Conservation (phyloP, 768 basidiomycete species). For the Trametes cinnabarina region DNA sequence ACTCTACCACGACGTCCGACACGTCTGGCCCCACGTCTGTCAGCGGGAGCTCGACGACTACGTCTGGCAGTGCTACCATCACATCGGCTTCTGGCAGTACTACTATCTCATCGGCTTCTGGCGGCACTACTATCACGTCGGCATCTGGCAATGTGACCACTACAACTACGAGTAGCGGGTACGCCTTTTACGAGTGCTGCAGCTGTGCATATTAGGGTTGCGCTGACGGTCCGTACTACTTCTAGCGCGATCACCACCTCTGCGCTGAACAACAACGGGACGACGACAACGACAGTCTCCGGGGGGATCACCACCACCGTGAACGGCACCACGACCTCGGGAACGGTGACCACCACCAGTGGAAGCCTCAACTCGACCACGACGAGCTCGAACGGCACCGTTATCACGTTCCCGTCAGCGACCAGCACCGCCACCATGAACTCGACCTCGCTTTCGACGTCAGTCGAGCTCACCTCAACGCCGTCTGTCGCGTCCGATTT, state of each 20-base stretch:
- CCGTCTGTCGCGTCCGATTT: constrained; percentile 33
- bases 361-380: background rate
- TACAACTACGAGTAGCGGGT: background rate
- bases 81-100: constrained; percentile 2
- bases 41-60: background rate
- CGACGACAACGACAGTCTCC: background rate
- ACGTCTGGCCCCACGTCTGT: background rate
- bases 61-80: background rate
- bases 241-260: background rate
- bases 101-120: background rate
- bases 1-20: background rate
- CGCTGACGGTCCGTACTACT: background rate
- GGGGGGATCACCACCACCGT: background rate
- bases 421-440: constrained; percentile 10
- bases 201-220: background rate
- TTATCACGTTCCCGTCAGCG: constrained; percentile 33
- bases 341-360: background rate
- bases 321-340: constrained; percentile 1
- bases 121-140: background rate
- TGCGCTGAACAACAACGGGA: too few relatives aligned
- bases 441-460: constrained; percentile 20
- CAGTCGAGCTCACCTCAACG: constrained; percentile 21
- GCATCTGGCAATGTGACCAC: constrained; percentile 2
- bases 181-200: background rate
- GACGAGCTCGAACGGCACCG: constrained; percentile 20